These are phyloP conservation scores for Colletotrichum paranaense DNA, from an alignment of 2,329 filamentous ascomycete species.

Conservation along the genomic window DNA sequence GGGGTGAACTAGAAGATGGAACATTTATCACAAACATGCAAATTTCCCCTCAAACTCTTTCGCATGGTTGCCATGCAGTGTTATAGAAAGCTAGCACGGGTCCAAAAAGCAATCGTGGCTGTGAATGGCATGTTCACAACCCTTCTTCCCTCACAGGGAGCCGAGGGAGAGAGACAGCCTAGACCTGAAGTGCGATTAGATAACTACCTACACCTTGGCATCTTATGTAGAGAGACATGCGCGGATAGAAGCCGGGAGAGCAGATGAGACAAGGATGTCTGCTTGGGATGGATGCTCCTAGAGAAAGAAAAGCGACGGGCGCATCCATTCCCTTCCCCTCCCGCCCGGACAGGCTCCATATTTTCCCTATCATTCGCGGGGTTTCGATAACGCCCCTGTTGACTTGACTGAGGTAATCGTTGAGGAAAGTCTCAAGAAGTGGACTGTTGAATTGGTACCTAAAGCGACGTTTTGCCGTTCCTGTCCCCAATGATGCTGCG, in stretches of 20 bases:
- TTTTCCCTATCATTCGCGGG: neutral
- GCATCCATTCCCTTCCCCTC: neutral
- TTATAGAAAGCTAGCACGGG: neutral
- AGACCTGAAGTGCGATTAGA: neutral
- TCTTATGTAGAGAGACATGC: neutral
- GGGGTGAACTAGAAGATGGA: neutral
- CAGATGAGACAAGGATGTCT: neutral
- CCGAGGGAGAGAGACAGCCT: neutral
- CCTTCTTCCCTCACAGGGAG: neutral
- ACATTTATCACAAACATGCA: neutral
- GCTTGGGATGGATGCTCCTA: neutral
- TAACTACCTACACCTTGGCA: no score
- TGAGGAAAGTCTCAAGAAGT: neutral
- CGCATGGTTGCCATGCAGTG: neutral
- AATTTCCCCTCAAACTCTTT: neutral
- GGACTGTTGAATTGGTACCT: neutral
- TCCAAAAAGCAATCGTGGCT: neutral
- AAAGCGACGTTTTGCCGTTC: no score
- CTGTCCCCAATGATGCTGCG: neutral
- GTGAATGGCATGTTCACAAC: neutral
- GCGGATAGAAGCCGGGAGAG: neutral
- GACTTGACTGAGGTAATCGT: neutral
- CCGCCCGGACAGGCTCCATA: neutral
- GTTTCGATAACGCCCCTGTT: neutral
- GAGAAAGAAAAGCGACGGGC: neutral